These are phyloP conservation scores for Kodamaea kakaduensis DNA, from an alignment of 805 yeast species.

Conservation along the genomic window DNA sequence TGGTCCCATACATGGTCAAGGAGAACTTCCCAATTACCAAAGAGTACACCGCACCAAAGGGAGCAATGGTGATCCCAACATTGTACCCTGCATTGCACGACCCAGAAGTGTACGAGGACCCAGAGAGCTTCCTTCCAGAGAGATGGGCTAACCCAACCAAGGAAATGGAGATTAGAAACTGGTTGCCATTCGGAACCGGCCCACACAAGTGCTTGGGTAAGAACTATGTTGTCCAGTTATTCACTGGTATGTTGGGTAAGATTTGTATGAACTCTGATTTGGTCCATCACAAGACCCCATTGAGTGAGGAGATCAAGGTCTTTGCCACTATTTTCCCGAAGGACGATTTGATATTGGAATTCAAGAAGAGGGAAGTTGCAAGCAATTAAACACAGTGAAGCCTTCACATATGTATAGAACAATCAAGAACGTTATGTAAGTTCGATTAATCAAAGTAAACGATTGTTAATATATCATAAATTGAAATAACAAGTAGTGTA, in stretches of 20 bases:
- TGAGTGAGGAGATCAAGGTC: slow-evolving; percentile 88
- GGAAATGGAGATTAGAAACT: slow-evolving; percentile 74
- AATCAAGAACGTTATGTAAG: too few relatives aligned
- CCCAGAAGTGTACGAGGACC: slow-evolving; percentile 92
- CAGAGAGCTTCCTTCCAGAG: slow-evolving; percentile 92
- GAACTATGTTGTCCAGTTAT: slow-evolving; percentile 85
- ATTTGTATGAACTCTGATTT: slow-evolving; percentile 78
- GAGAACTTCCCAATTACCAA: slow-evolving; percentile 78
- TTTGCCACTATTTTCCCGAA: slow-evolving; percentile 98
- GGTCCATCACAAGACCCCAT: slow-evolving; percentile 74
- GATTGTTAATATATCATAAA: not conserved
- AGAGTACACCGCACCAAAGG: slow-evolving; percentile 89
- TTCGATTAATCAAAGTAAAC: not conserved
- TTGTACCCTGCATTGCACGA: slow-evolving; percentile 95
- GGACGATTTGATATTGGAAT: slow-evolving; percentile 83
- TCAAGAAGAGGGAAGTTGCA: slow-evolving; percentile 60
- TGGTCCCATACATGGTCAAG: slow-evolving; percentile 97
- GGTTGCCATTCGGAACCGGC: slow-evolving; percentile 97
- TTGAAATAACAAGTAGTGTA: too few relatives aligned
- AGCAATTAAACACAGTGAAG: too few relatives aligned
- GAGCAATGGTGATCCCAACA: slow-evolving; percentile 95
- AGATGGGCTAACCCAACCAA: slow-evolving; percentile 90
- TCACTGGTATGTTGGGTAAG: slow-evolving; percentile 89
- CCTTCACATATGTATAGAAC: slow-evolving; percentile 1
- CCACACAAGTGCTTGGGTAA: slow-evolving; percentile 96